Percentiles rank a stretch among this genome's conserved stretches.
These are phyloP conservation scores for Mortierella sp. DNA, from an alignment of 371 early-diverging fungal genomes.

Conservation along the genomic window DNA sequence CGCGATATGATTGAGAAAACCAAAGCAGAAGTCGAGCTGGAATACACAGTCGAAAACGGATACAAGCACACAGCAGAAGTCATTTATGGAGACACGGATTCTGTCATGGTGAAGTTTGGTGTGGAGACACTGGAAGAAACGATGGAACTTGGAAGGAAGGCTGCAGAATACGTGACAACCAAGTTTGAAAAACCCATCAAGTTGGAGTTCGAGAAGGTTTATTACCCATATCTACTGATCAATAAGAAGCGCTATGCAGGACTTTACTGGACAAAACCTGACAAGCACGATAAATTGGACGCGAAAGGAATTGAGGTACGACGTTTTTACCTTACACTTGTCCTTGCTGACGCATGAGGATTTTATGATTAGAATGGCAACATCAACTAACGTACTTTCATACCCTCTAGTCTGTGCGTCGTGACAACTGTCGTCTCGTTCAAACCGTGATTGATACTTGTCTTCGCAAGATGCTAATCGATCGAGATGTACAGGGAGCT, in stretches of 20 bases:
- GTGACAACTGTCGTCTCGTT: slow-evolving; percentile 98
- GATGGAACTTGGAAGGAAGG: slow-evolving; percentile 91
- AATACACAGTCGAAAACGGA: slow-evolving; percentile 87
- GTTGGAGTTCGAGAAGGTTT: slow-evolving; percentile 99
- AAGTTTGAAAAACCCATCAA: slow-evolving; percentile 96
- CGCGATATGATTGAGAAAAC: slow-evolving; percentile 98
- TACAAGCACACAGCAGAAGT: slow-evolving; percentile 92
- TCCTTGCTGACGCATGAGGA: too few relatives aligned
- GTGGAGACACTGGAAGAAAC: slow-evolving; percentile 81
- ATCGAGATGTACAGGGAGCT: slow-evolving; percentile 93
- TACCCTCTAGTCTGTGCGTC: slow-evolving; percentile 89
- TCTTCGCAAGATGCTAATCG: slow-evolving; percentile 91
- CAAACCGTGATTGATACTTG: slow-evolving; percentile 95
- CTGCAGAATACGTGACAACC: slow-evolving; percentile 88
- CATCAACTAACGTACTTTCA: background rate
- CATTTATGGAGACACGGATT: slow-evolving; percentile 99
- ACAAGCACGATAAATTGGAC: slow-evolving; percentile 96
- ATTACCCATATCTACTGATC: slow-evolving; percentile 98
- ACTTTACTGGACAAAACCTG: slow-evolving; percentile 96
- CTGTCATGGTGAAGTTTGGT: slow-evolving; percentile 99
- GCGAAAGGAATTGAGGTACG: slow-evolving; percentile 99
- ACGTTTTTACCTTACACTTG: too few relatives aligned
- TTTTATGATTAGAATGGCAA: too few relatives aligned
- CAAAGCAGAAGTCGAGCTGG: slow-evolving; percentile 88
- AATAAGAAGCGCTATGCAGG: slow-evolving; percentile 99